phyloP scores from a whole-genome alignment of 2,329 filamentous ascomycete species.

The Aspergillus ustus region DNA sequence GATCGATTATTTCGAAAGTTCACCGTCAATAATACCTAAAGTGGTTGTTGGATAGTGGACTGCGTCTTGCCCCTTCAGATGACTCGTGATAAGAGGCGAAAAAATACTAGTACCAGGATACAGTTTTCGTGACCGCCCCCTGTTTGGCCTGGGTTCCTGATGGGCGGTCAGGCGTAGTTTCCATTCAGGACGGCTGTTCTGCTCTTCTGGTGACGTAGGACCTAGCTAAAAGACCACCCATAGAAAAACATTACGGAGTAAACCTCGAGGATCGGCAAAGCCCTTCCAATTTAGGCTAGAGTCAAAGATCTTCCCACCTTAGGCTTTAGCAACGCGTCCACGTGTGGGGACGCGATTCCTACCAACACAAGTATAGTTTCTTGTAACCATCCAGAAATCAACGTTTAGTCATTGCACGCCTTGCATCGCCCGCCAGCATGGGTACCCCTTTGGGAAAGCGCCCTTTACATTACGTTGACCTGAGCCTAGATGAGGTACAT shows the following conservation, averaged over 20 bases:
- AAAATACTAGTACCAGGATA: too few species aligned
- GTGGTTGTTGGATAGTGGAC: background rate
- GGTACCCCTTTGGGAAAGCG: constrained; percentile 24
- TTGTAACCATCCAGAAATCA: background rate
- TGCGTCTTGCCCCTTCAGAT: background rate
- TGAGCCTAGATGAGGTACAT: constrained; percentile 30
- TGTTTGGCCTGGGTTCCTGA: background rate
- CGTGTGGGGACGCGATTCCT: background rate
- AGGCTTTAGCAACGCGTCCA: background rate
- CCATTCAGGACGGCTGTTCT: background rate
- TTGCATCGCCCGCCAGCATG: constrained; percentile 17
- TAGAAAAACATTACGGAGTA: background rate
- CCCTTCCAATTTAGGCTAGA: background rate
- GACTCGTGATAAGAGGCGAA: too few species aligned
- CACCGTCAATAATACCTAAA: background rate
- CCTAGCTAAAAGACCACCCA: background rate
- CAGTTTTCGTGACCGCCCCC: background rate
- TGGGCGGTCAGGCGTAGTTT: background rate
- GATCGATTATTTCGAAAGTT: background rate
- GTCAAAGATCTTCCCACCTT: background rate
- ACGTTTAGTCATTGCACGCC: background rate
- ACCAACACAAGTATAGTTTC: background rate
- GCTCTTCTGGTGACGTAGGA: background rate
- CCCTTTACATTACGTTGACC: constrained; percentile 32
- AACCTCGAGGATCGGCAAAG: background rate